Base-by-base conservation (phyloP, 202 grass and related monocot species). In the Panicum virgatum region DNA sequence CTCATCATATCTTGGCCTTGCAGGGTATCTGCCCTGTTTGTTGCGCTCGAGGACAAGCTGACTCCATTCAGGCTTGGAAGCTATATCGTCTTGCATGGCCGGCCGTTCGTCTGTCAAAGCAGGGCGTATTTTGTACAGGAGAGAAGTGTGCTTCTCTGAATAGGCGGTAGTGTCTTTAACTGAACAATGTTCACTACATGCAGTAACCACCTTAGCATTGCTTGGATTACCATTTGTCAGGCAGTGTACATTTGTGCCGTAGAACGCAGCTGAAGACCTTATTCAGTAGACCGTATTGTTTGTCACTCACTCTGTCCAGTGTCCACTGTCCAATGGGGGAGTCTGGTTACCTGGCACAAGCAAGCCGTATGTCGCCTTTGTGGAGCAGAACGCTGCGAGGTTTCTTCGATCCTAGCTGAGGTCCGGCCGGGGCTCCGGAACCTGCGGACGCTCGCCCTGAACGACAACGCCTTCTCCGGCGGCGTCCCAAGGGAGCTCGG, bases 41-140 rank as follows among this genome's bases (percentile, higher is more conserved):
- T 42, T 68, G 18, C 8, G 52, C 22, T 25, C 7, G 36, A 39
- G 47, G 27, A 18, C 11, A 26, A 76, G 76, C 43, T 63, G 27
- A 56, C 62, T 62, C 3, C 12, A 54, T 9, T 52, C 52, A 60
- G 30, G 86, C 2, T 23, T 39, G 27, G 47, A 61, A 84, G 42
- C 34, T 29, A 75, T 83, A 75, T 83, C 66, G 69, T 84, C 15
- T 63, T 53, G 45, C 61, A 36, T 58, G 37, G 61, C 20, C 18
- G 37, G 61, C 20, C 18, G 9, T 2, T 19, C 58, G 32, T 7
- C 50, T 69, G 29, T 18, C 51, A 37, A 50, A 64, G 59, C 8
- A 81, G 59, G 50, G 51, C 25, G 14, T 50, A 18, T 57, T 39
- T 75, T 83, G 80, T 87, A 72, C 34, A 82, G 79, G 62, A 68